These are phyloP conservation scores for Pseudophaeomoniella oleicola DNA, from an alignment of 2,329 filamentous ascomycete species.

Conservation along the genomic window DNA sequence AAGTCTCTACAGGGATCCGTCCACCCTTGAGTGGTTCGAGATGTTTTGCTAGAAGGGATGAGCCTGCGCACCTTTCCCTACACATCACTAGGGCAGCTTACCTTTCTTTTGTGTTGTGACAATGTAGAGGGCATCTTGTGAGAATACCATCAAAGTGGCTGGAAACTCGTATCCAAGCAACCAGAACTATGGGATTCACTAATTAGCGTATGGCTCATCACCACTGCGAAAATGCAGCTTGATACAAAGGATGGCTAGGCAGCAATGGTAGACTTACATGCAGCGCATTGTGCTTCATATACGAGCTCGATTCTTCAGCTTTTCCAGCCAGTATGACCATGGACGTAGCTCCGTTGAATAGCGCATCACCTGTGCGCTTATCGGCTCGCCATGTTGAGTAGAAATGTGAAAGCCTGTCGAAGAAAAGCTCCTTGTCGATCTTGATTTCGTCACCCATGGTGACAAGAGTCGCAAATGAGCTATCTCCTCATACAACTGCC, in stretches of 20 bases:
- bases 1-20: constrained; percentile 80
- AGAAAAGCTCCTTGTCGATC: constrained; percentile 88
- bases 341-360: constrained; percentile 76
- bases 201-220: not conserved
- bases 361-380: constrained; percentile 69
- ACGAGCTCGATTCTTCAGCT: constrained; percentile 72
- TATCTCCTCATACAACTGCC: too few relatives aligned
- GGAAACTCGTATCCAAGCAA: constrained; percentile 97
- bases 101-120: constrained; percentile 97
- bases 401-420: constrained; percentile 79
- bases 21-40: constrained; percentile 83
- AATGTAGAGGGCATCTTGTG: constrained; percentile 73
- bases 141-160: constrained; percentile 86
- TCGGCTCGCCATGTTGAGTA: constrained; percentile 91
- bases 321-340: constrained; percentile 90
- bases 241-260: not conserved
- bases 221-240: not conserved
- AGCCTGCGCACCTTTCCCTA: not conserved
- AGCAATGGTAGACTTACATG: constrained; percentile 55
- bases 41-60: constrained; percentile 62
- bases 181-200: constrained; percentile 83
- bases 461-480: constrained; percentile 4
- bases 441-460: constrained; percentile 68
- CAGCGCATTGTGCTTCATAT: constrained; percentile 92
- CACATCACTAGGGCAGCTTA: constrained; percentile 21